phyloP scores from a whole-genome alignment of 768 basidiomycete species.

The Rhizopogon sp. region DNA sequence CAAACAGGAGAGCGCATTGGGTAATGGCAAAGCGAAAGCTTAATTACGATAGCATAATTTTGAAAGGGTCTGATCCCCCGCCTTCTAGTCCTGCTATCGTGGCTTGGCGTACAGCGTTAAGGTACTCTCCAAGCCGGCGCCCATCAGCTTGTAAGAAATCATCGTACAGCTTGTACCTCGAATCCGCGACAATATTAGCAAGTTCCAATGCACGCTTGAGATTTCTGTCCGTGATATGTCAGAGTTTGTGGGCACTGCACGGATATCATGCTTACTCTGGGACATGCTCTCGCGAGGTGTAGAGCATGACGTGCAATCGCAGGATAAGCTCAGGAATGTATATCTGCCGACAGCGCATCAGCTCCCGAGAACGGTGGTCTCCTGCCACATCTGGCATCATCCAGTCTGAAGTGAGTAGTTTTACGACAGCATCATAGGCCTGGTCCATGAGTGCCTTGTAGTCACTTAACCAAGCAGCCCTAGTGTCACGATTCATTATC shows the following conservation, averaged over 20 bases:
- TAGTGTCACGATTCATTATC: conserved; percentile 54
- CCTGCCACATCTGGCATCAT: conserved; percentile 50
- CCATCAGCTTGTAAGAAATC: conserved; percentile 69
- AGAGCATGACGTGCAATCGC: conserved; percentile 71
- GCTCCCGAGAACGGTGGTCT: conserved; percentile 57
- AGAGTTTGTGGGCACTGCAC: not conserved
- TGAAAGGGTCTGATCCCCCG: conserved; percentile 76
- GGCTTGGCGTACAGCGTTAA: conserved; percentile 67
- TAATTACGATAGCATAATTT: conserved; percentile 29
- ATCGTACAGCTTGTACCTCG: conserved; percentile 78
- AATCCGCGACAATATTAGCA: conserved; percentile 84
- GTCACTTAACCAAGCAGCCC: conserved; percentile 56
- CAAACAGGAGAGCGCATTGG: not conserved
- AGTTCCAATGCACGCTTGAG: conserved; percentile 71
- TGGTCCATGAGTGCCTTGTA: conserved; percentile 61
- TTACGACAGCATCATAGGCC: conserved; percentile 59
- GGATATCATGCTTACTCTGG: conserved; percentile 50
- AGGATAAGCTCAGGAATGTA: conserved; percentile 89
- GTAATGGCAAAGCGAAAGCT: not conserved
- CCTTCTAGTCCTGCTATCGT: conserved; percentile 66
- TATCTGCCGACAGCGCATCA: conserved; percentile 79
- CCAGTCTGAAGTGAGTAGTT: conserved; percentile 77
- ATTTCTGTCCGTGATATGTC: conserved; percentile 43
- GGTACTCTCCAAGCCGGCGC: conserved; percentile 63
- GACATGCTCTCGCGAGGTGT: conserved; percentile 55